Conservation (phyloP, 345 rosid genomes). For the Hirschfeldia incana region DNA sequence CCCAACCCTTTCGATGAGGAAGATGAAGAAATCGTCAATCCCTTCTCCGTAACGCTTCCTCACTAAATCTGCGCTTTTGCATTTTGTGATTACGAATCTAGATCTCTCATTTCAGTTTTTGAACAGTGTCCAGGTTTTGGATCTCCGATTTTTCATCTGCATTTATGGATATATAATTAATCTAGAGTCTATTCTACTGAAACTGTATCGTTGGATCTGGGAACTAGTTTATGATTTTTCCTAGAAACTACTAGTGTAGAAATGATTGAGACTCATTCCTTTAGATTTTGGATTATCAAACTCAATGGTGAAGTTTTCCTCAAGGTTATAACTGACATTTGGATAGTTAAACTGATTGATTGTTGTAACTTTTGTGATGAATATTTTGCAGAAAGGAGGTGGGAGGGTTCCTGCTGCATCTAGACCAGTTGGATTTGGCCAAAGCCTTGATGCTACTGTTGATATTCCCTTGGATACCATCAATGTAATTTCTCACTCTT, state of each 20-base stretch:
- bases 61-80: conserved; percentile 37
- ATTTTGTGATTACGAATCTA: background rate
- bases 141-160: conserved; percentile 8
- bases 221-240: background rate
- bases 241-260: background rate
- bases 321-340: background rate
- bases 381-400: conserved; percentile 61
- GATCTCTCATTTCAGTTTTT: conserved; percentile 9
- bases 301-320: background rate
- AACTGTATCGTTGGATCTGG: conserved; percentile 29
- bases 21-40: conserved; percentile 74
- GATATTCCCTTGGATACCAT: conserved; percentile 84
- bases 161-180: background rate
- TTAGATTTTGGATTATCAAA: background rate
- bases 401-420: conserved; percentile 65
- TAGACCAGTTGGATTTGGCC: conserved; percentile 62
- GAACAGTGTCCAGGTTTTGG: conserved; percentile 6
- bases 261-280: background rate
- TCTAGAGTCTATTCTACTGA: no score
- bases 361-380: background rate
- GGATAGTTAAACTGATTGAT: background rate
- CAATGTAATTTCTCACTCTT: conserved; percentile 49
- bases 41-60: conserved; percentile 65
- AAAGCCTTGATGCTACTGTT: conserved; percentile 74
- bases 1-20: conserved; percentile 92